Base-by-base conservation (phyloP, 495 filamentous ascomycete genomes). In the Aspergillus haitiensis region DNA sequence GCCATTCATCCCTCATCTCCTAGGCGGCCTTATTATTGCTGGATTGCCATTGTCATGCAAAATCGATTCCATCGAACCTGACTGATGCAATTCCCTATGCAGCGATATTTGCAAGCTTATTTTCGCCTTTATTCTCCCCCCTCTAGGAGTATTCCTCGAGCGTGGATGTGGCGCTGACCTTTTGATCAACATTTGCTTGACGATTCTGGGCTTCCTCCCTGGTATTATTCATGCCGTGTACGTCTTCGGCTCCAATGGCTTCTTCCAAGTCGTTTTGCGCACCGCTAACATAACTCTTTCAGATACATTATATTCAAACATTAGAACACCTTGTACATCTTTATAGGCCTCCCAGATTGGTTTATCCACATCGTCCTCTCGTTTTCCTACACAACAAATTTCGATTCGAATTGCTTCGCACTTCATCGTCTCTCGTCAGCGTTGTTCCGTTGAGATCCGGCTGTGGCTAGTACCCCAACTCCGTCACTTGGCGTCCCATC, bases 71-170 rank as follows among this genome's bases (percentile, higher is more conserved):
- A 15, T 16, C 9, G 44, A 18, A 47, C 5, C n/a, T 15, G n/a
- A 16, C 50, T 60, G 18, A 60, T 32, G 11, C 15, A 32, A 34
- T 39, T 47, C 11, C 48, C 3, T 35, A 36, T 52, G 42, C 65
- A 93, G 90, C 75, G 91, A 95, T 71, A 90, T 93, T 81, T 87
- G 86, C 88, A 93, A 95, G 81, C 92, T 95, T 82, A 85, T 94
- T 76, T 79, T 93, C 71, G 88, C 91, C 78, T 80, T 95, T 78
- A 75, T 95, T 79, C 81, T 95, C 52, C 93, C 93, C 40, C 93
- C 93, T 63, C 81, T 96, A 36, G 91, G 91, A 73, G 93, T 96
- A 71, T 95, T 96, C 82, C 84, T 96, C 58, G 89, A 94, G 81
- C 85, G 87, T 40, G 92, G 92, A 70, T 92, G 89, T 77, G 83